Base-by-base conservation (phyloP, 176 grass and related monocot species). In the Zizania latifolia region DNA sequence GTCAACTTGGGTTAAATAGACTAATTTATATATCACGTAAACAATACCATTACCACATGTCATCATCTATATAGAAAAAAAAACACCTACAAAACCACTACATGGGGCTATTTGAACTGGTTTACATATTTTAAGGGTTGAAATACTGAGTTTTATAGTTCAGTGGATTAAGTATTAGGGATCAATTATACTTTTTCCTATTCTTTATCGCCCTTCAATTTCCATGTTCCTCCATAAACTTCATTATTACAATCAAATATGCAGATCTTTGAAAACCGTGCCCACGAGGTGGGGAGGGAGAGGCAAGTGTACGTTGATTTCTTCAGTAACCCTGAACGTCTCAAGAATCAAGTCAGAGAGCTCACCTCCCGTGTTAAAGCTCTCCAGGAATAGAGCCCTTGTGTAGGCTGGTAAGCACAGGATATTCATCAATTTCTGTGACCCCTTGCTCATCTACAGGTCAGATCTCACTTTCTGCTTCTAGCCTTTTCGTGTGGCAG, bases 261-360 rank as follows among this genome's bases (percentile, higher is more conserved):
- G 28, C 45, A 93, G 91, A 90, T 88, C 10, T 86, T 94, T 13
- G 88, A 90, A 66, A 86, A 86, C 56, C 87, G 88, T 32, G 81
- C 82, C 65, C 81, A 90, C 44, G 91, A 93, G 70, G 85, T 94
- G 69, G 87, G 87, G 51, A 83, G 91, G 72, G 91, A 94, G 71
- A 90, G 91, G 66, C 91, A 90, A 71, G 62, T 94, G 30, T 94
- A 90, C 58, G 78, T 94, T 13, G 91, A 94, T 83, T 94, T 94
- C 59, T 94, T 94, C 82, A 88, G 85, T 77, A 94, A 90, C 68
- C 85, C 85, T 0, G 91, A 94, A n/a, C 87, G 82, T 22, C 85
- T 94, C 37, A 90, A 81, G 80, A 86, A 87, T 75, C 91, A 90
- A 81, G 91, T 94, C 68, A 84, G 87, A 74, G 91, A 90, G 66